Conservation (phyloP, 192 early-diverging fungal genomes). For the Coemansia sp. region DNA sequence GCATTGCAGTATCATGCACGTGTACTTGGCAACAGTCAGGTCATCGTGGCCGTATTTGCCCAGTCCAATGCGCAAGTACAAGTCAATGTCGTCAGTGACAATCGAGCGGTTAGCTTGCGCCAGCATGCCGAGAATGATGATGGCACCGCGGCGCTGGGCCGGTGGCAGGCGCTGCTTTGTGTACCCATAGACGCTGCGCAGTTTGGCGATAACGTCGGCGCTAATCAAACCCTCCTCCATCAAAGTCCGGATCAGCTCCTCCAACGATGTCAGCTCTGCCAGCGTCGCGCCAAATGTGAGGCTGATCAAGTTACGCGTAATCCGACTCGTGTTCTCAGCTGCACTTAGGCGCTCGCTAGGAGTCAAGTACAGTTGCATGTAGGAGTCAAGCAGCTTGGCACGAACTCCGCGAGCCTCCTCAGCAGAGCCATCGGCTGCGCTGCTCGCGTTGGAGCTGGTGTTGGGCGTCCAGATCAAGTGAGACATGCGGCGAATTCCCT, state of each 20-base stretch:
- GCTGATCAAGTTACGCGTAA: constrained; percentile 59
- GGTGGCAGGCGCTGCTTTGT: constrained; percentile 65
- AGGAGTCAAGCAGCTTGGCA: constrained; percentile 76
- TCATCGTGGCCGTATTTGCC: constrained; percentile 81
- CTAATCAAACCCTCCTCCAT: constrained; percentile 66
- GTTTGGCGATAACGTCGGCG: constrained; percentile 66
- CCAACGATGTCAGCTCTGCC: constrained; percentile 93
- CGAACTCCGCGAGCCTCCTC: constrained; percentile 75
- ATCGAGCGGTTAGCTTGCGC: constrained; percentile 83
- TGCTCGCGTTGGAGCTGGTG: constrained; percentile 38
- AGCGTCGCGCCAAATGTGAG: constrained; percentile 84
- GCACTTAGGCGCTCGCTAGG: constrained; percentile 42
- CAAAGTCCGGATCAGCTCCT: constrained; percentile 83
- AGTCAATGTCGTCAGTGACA: constrained; percentile 83
- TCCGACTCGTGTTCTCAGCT: constrained; percentile 54
- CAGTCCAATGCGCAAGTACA: constrained; percentile 81
- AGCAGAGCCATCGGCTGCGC: constrained; percentile 16
- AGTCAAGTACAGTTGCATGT: constrained; percentile 76
- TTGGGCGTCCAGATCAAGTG: constrained; percentile 90
- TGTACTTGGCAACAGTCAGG: constrained; percentile 80
- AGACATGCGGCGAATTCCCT: constrained; percentile 90
- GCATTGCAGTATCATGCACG: constrained; percentile 91
- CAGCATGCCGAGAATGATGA: constrained; percentile 92
- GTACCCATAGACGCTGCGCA: constrained; percentile 81
- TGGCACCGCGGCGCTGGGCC: constrained; percentile 79